Percentiles rank a stretch among this genome's conserved stretches.
These are phyloP conservation scores for Penicillium nucicola DNA, from an alignment of 495 filamentous ascomycete genomes.

Conservation along the genomic window DNA sequence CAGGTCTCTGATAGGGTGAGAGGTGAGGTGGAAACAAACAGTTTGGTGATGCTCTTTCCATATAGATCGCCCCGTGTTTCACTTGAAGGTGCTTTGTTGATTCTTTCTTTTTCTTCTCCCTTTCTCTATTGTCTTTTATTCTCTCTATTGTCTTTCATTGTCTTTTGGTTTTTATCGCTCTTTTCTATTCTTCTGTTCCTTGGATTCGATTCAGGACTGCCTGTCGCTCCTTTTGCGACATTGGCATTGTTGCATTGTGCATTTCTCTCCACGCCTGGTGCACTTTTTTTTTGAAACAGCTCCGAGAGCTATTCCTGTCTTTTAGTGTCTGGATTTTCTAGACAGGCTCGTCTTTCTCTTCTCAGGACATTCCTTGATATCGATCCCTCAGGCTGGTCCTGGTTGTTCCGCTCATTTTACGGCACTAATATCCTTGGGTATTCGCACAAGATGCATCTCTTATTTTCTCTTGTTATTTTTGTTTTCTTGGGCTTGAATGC, in stretches of 20 bases:
- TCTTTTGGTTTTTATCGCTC: conserved; percentile 18
- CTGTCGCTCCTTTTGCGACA: conserved; percentile 1
- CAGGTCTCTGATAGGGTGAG: conserved; percentile 1
- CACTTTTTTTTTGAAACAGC: not conserved
- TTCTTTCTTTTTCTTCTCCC: conserved; percentile 7
- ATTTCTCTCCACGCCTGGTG: not conserved
- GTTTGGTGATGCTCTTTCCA: not conserved
- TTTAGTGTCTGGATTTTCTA: not conserved
- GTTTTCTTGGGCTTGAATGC: conserved; percentile 38
- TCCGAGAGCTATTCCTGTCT: conserved; percentile 7
- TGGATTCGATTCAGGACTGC: conserved; percentile 13
- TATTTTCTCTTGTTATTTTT: conserved; percentile 26
- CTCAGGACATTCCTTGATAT: conserved; percentile 10
- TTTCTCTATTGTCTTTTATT: conserved; percentile 19
- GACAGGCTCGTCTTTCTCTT: conserved; percentile 7
- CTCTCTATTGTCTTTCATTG: conserved; percentile 24
- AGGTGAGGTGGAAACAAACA: not conserved
- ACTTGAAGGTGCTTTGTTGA: conserved; percentile 9
- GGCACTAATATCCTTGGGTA: not conserved
- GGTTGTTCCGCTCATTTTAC: conserved; percentile 8
- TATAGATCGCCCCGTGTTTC: conserved; percentile 19
- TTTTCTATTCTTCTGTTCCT: conserved; percentile 4
- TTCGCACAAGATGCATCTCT: conserved; percentile 28
- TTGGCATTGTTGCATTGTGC: conserved; percentile 1
- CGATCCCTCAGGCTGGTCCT: conserved; percentile 6